Evolutionary conservation across 805 yeast genomes (phyloP), one percentile per base, ranked within the genome.

Genomic region (Millerozyma miso): DNA sequence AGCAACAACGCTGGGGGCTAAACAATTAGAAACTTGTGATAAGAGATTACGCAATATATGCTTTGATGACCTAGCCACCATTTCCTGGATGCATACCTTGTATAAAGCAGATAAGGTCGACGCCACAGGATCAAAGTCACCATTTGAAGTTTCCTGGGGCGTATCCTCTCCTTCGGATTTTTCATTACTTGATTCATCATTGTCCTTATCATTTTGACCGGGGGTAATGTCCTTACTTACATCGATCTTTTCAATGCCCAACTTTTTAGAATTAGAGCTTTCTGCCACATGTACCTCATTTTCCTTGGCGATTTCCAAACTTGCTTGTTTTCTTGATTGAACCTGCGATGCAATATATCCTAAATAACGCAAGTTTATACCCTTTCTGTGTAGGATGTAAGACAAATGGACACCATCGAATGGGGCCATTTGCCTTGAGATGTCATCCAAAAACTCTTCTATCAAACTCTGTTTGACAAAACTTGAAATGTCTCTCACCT

Each of bases 331-430:
- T 42, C 50, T 59, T 3, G 29, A 40, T n/a, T 51, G 19, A 41
- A 63, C 59, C 40, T 60, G 55, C 29, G 59, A 55, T 17, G 81
- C 81, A 49, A 87, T 58, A 14, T 56, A 62, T 46, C 97, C 97
- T 55, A 91, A 73, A 58, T 91, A 91, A 69, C 98, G 84, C 65
- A 90, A 59, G 62, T 88, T 90, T 60, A 91, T 81, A 72, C 99
- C 99, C 42, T 73, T 70, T 48, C 77, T 77, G 63, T 93, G 99
- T 64, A 91, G 63, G 41, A 74, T 59, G 34, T 73, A 68, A 15
- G 86, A 67, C 53, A 93, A 75, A 55, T 89, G 93, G 3, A 65
- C 58, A 50, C 98, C 97, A 58, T 89, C 96, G 43, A 85, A 69
- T 35, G 98, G 97, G 32, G 82, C 77, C 39, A 74, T 66, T 33